Percentiles rank a stretch among this genome's conserved stretches.
phyloP scores from a whole-genome alignment of 2,329 filamentous ascomycete species.

The Exserohilum rostratum region DNA sequence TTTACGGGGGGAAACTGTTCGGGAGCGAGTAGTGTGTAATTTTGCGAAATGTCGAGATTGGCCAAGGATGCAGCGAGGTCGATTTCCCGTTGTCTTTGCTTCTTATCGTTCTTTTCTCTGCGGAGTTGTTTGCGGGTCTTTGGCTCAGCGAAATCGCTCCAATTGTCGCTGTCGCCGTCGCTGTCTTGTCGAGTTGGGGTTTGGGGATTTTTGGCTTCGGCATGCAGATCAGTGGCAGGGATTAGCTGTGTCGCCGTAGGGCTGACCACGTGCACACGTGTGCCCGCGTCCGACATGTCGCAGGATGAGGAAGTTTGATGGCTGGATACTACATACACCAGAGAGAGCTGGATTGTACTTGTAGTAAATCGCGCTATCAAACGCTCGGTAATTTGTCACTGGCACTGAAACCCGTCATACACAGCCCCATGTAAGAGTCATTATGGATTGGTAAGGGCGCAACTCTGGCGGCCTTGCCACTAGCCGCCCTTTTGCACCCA shows the following conservation, averaged over 20 bases:
- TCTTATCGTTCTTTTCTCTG: slow-evolving; percentile 20
- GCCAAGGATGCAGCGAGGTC: not conserved
- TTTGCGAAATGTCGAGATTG: not conserved
- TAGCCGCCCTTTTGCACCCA: slow-evolving; percentile 27
- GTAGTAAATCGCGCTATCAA: not conserved
- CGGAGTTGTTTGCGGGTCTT: slow-evolving; percentile 34
- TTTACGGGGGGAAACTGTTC: slow-evolving; percentile 1
- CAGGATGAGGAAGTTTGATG: not conserved
- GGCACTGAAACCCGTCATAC: slow-evolving; percentile 11
- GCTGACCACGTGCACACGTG: slow-evolving; percentile 46
- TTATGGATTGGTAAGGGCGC: slow-evolving; percentile 44
- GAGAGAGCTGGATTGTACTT: not conserved
- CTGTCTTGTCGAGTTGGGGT: slow-evolving; percentile 12
- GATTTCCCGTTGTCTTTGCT: slow-evolving; percentile 6
- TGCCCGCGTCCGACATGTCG: slow-evolving; percentile 34
- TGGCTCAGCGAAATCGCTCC: not conserved
- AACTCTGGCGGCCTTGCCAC: slow-evolving; percentile 6
- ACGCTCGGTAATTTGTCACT: slow-evolving; percentile 5
- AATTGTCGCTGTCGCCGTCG: slow-evolving; percentile 11
- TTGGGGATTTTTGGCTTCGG: slow-evolving; percentile 26
- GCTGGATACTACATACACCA: not conserved
- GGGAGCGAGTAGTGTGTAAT: slow-evolving; percentile 3
- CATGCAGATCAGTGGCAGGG: slow-evolving; percentile 24
- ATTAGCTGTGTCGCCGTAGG: slow-evolving; percentile 21
- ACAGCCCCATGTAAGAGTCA: slow-evolving; percentile 45